These are phyloP conservation scores for Backusella liffmaniae DNA, from an alignment of 192 early-diverging fungal species.

Conservation along the genomic window DNA sequence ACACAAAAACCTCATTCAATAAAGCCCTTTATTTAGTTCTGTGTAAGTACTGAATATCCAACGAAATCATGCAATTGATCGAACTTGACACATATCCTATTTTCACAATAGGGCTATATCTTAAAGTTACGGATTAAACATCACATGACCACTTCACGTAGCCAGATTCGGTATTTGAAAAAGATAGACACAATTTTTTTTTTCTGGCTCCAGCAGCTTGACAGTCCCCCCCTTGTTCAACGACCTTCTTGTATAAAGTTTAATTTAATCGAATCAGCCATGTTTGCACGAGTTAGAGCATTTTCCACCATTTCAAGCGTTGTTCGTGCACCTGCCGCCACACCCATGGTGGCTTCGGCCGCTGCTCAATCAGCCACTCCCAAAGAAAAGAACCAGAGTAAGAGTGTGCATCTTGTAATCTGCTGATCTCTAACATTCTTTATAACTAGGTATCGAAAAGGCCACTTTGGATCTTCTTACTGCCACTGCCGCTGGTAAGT, in stretches of 20 bases:
- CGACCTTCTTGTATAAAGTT: not conserved
- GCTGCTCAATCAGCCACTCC: not conserved
- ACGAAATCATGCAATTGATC: no score
- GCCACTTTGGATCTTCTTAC: conserved; percentile 13
- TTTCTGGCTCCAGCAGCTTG: not conserved
- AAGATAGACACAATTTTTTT: not conserved
- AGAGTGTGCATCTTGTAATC: not conserved
- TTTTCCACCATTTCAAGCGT: conserved; percentile 14
- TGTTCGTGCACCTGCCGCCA: not conserved
- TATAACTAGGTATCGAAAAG: conserved; percentile 13
- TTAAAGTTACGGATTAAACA: no score
- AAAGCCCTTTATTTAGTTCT: no score
- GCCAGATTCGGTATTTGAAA: not conserved
- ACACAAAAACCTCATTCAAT: no score
- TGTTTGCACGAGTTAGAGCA: conserved; percentile 17
- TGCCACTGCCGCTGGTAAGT: conserved; percentile 17
- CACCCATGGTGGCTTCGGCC: not conserved
- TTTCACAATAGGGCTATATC: no score
- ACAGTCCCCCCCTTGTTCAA: conserved; percentile 5
- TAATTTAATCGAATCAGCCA: not conserved
- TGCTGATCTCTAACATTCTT: not conserved
- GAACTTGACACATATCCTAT: no score
- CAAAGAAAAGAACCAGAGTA: not conserved
- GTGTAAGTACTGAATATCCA: no score
- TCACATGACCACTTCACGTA: no score